These are phyloP conservation scores for Deakozyma indianensis DNA, from an alignment of 805 yeast genomes.

Conservation along the genomic window DNA sequence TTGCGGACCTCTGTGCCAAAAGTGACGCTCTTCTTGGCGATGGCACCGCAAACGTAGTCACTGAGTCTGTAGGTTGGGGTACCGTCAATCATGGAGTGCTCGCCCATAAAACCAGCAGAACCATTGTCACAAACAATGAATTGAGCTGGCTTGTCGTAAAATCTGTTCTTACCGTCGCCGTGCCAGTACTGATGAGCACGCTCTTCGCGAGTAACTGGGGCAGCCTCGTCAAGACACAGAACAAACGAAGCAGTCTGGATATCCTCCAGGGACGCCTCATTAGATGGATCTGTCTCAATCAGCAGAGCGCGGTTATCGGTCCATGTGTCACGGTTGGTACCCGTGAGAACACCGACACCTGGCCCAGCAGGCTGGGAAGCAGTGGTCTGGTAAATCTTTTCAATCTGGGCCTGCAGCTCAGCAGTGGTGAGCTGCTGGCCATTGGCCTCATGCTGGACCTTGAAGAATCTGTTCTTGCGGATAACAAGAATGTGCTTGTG, in stretches of 20 bases:
- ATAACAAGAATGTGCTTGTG: slow-evolving; percentile 62
- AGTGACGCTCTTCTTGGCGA: slow-evolving; percentile 34
- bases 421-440: slow-evolving; percentile 24
- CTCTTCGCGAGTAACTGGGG: slow-evolving; percentile 68
- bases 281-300: slow-evolving; percentile 40
- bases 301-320: slow-evolving; percentile 44
- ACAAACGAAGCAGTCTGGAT: slow-evolving; percentile 72
- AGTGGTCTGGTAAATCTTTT: slow-evolving; percentile 33
- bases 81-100: slow-evolving; percentile 97
- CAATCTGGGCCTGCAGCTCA: slow-evolving; percentile 38
- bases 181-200: slow-evolving; percentile 83
- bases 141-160: slow-evolving; percentile 83
- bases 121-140: slow-evolving; percentile 72
- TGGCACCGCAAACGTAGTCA: slow-evolving; percentile 49
- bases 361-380: slow-evolving; percentile 28
- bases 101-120: slow-evolving; percentile 85
- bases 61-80: slow-evolving; percentile 86
- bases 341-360: slow-evolving; percentile 67
- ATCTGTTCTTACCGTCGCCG: slow-evolving; percentile 87
- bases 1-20: slow-evolving; percentile 14
- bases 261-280: slow-evolving; percentile 44
- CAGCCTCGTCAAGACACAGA: slow-evolving; percentile 57
- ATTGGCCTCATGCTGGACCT: slow-evolving; percentile 31
- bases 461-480: slow-evolving; percentile 68
- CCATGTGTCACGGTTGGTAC: slow-evolving; percentile 80